Conservation (phyloP, 352 stramenopile genomes). For the Phytophthora multivora region DNA sequence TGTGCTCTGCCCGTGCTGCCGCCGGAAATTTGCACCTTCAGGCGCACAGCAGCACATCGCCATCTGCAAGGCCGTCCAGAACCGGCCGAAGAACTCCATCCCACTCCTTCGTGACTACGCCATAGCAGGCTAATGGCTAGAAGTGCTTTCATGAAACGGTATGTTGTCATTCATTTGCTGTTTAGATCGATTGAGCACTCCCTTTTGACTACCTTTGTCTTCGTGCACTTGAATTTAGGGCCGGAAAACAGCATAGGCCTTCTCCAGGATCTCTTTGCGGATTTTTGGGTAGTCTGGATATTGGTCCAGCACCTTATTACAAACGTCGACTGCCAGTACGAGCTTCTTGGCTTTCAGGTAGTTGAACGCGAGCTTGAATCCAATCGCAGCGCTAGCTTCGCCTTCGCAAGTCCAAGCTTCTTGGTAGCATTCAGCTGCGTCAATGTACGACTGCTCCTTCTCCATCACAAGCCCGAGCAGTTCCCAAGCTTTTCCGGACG, state of each 20-base stretch:
- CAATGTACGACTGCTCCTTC: conserved; percentile 93
- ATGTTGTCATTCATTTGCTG: conserved; percentile 22
- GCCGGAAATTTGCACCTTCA: conserved; percentile 80
- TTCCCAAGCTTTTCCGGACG: conserved; percentile 92
- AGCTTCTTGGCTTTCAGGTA: conserved; percentile 95
- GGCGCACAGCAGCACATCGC: conserved; percentile 85
- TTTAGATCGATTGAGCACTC: conserved; percentile 27
- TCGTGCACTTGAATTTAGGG: conserved; percentile 49
- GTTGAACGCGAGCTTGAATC: conserved; percentile 96
- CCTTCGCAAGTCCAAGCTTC: conserved; percentile 85
- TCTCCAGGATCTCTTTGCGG: conserved; percentile 93
- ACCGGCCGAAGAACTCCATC: conserved; percentile 76
- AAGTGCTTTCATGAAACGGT: conserved; percentile 10
- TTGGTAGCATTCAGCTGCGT: conserved; percentile 94
- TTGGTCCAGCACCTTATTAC: conserved; percentile 91
- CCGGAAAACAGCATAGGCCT: conserved; percentile 88
- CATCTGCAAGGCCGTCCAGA: conserved; percentile 85
- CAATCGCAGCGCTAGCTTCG: conserved; percentile 88
- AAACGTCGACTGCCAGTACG: conserved; percentile 92
- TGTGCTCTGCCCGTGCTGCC: conserved; percentile 81
- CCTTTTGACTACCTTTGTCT: conserved; percentile 8
- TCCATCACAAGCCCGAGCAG: conserved; percentile 94
- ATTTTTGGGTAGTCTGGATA: conserved; percentile 97
- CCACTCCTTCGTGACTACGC: conserved; percentile 73
- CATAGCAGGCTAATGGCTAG: conserved; percentile 50